Base-by-base conservation (phyloP, 1,284 basidiomycete genomes). In the Pisolithus thermaeus region DNA sequence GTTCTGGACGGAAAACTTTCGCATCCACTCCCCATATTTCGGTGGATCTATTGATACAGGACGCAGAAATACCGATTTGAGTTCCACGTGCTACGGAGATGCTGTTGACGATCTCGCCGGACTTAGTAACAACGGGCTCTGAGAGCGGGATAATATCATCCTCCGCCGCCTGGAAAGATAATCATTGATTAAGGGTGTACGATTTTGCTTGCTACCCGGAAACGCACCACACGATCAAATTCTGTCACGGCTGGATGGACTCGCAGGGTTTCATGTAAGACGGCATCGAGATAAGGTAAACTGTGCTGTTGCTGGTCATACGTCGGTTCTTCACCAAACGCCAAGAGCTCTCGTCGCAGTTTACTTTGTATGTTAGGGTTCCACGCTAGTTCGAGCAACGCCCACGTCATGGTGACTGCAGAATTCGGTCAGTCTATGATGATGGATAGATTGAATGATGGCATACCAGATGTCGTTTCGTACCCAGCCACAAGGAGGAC, bases 101-200 rank as follows among this genome's bases (percentile, higher is more conserved):
- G 23, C 67, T 68, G 41, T 65, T 61, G 28, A 76, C 64, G 0
- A 56, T 54, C 36, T 65, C 58, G 4, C 73, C 73, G 0, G 61
- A 51, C 1, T 70, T 67, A 4, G 55, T 61, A 7, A 28, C 9
- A 35, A 79, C 49, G 1, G 78, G 78, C 2, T 49, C 50, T 9
- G 65, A 66, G 43, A 82, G 70, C 0, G 79, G 81, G 11, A 82
- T 70, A 1, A 79, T 58, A 55, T 81, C 78, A 57, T 81, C 77
- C 68, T 81, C 61, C 30, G 61, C 58, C 0, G 60, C 79, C 76
- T 66, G 67, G 62, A 18, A 35, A 14, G 22, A 7, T 18, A 18
- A 18, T 9, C 11, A 4, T 11, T 28, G 44, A 6, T 7, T 23
- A 27, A 25, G 41, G 14, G 4, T 7, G 36, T 22, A 36, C 18